Evolutionary conservation across 2,329 filamentous ascomycete genomes (phyloP), one percentile per base, ranked within the genome.

Genomic region (Penicillium expansum): DNA sequence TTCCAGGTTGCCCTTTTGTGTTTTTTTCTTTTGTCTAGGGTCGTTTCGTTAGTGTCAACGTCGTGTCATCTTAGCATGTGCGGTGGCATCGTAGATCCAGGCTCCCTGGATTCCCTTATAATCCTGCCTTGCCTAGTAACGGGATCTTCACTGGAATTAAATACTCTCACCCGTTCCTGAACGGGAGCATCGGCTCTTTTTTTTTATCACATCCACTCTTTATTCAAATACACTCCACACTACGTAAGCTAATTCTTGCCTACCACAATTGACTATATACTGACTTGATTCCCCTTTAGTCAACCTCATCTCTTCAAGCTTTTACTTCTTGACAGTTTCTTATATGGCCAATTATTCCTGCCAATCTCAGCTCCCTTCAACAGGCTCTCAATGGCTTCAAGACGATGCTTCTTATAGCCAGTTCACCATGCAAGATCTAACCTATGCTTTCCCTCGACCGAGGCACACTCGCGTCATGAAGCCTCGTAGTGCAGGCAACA

Each of bases 401-500:
- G 59, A 61, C 39, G 55, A 65, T 55, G 59, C 60, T 51, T 52
- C 56, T 53, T 67, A 61, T 62, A 60, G 58, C 47, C 62, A 63
- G 30, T 52, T 65, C 29, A 54, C 63, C 38, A 64, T 70, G 54
- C 68, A 69, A 9, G 80, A 77, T 61, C 77, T 80, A 62, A 61
- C 67, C 20, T 64, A 81, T 80, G 70, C 80, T 78, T 67, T 74
- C 71, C 48, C 77, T 75, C 63, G 76, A 74, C 58, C 75, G 77
- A 56, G 86, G 84, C 82, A 81, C 24, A 63, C 67, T 29, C 69
- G 86, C 58, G 78, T 90, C 38, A 75, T 75, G 55, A 90, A 90
- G 72, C 85, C 86, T 14, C 82, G 77, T 62, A 89, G 86, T 72
- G 82, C 86, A 62, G 89, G 80, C 77, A 89, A 84, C 74, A 90